Evolutionary conservation across 805 yeast genomes (phyloP), one percentile per base, ranked within the genome.

Genomic region (Yamadazyma insecticola): DNA sequence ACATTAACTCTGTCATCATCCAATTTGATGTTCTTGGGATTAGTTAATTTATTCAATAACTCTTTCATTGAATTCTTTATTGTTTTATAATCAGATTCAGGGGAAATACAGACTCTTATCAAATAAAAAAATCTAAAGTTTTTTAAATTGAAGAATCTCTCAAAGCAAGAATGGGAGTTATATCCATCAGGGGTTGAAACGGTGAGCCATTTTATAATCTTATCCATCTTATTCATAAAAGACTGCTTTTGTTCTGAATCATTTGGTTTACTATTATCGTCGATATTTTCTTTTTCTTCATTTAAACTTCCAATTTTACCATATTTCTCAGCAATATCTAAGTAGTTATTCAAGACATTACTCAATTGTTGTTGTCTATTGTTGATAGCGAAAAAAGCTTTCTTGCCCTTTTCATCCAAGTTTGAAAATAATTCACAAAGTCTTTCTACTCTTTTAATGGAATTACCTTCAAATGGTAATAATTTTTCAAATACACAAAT

Each of bases 321-420:
- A 39, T 57, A 61, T 16, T 62, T 51, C 33, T 77, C 81, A 16
- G 75, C 62, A 26, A 73, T 56, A 11, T 65, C 66, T 9, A 81
- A 35, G 32, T 72, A 67, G 35, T 72, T 72, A 2, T 43, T 37
- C 6, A 85, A 32, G 1, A 74, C 85, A 2, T 59, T 51, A 2
- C 82, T 58, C 16, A 74, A 52, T 41, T 79, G 80, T 29, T 70
- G 67, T 48, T 87, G 96, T 29, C 95, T 67, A 44, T 68, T 73
- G 30, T 74, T 70, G 22, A 85, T 72, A 0, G 95, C 90, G 36
- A 65, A 55, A 43, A 87, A 81, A 0, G 94, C 74, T 15, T 72
- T 64, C 39, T 67, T 66, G 0, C 89, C 72, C 40, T 76, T 78
- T 2, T 67, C 68, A 30, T 77, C 73, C 16, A 88, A 61, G 21